Base-by-base conservation (phyloP, 2,329 filamentous ascomycete genomes). In the Botrytis fabae region DNA sequence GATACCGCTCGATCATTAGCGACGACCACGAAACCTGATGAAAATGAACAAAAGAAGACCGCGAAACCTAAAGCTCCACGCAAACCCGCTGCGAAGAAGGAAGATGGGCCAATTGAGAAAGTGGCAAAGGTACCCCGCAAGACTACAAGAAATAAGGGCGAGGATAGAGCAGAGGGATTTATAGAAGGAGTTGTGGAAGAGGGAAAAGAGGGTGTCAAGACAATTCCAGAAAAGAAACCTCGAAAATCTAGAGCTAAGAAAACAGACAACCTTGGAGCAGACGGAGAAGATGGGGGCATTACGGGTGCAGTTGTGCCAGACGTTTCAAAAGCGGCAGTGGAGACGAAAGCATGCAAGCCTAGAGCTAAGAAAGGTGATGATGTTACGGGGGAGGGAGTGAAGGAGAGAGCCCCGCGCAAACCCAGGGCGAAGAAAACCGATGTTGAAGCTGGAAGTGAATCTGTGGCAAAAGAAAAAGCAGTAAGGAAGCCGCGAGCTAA, bases 81-180 rank as follows among this genome's bases (percentile, higher is more conserved):
- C 59, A 76, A 74, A 60, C 16, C 73, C 32, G 28, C 62, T 42
- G 38, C 65, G 22, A 73, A 73, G 32, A 74, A 76, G 25, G 70
- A 59, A 28, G 63, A 51, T n/a, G 73, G 59, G 10, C 7, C 35
- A 40, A 44, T 64, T 28, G 70, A 70, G 48, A 71, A 75, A 32
- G 71, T 69, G n/a, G 63, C 77, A 59, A 80, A 78, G 73, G 81
- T 79, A 68, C 73, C 74, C 51, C 75, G 75, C 22, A 71, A 75
- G 65, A 51, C 60, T 32, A 38, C 63, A 76, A 10, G 77, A 73
- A 72, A 75, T 40, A 73, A 73, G n/a, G 65, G 80, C 3, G 25
- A 73, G 32, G 63, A 44, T 18, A 42, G 1, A 28, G 18, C 25
- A 4, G 32, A 60, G 44, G 66, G 6, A 20, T 12, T 8, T 9